Base-by-base conservation (phyloP, 352 stramenopile species). In the Phytophthora pini region DNA sequence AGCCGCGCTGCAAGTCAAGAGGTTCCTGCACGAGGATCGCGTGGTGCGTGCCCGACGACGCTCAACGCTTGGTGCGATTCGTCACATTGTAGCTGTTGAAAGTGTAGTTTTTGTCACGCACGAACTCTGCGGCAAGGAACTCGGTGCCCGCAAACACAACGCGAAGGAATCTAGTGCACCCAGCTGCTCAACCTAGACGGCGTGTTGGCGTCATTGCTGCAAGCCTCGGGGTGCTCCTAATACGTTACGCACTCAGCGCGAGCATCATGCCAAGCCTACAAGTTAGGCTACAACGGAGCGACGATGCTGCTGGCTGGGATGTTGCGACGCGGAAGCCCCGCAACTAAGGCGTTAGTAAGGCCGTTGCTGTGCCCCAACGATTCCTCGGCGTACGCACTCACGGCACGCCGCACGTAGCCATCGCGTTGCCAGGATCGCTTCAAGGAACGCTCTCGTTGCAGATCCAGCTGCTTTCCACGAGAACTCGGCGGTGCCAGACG, bases 381-480 rank as follows among this genome's bases (percentile, higher is more conserved):
- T 58, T 48, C 26, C 27, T 47, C 50, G 10, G 41, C 26, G 44
- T 32, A 12, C 45, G 27, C 50, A 56, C 32, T 36, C 46, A 43
- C 56, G 46, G 38, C 36, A 57, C 8, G 15, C 41, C 22, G n/a
- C 56, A 27, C 59, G 59, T 56, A 68, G 51, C 50, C 43, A 68
- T 62, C 60, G 59, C 51, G 20, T 36, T n/a, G 27, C 36, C 17
- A 36, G 20, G 27, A 53, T 51, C 45, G 39, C 69, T 70, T 74
- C 65, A 65, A 73, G 17, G 40, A 61, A 65, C 5, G 51, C 41
- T 56, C 54, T 13, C 55, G 55, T 55, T 32, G 24, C 44, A 15
- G 26, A 38, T 67, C 45, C 71, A 70, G 63, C 51, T 77, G 72
- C 51, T 77, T 77, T 77, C 41, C 47, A 15, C 47, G 62, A 75